Base-by-base conservation (phyloP, 1,139 yeast genomes). In the Torulaspora pretoriensis region DNA sequence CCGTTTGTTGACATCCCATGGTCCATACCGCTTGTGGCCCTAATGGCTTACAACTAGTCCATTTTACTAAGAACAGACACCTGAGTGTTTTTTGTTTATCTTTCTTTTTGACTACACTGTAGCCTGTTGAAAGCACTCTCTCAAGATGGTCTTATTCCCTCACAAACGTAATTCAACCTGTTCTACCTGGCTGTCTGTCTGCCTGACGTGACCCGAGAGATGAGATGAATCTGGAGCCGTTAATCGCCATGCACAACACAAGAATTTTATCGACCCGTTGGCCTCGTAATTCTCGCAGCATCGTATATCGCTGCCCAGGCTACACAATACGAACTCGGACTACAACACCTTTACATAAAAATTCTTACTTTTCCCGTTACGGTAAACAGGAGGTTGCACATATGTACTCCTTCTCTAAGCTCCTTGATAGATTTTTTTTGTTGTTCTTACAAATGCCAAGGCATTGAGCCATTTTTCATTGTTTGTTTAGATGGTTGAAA, bases 91-190 rank as follows among this genome's bases (percentile, higher is more conserved):
- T 32, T 19, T 35, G 38, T 35, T 35, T 25, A 35, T 35, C 22
- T 35, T 39, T 32, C 32, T 34, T 38, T 33, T 40, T 40, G 33
- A 16, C 17, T 28, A 9, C 29, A 24, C 13, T 10, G 17, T 33
- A 26, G 13, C 38, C 43, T 33, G 25, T 34, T 25, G 29, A 23
- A 19, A 30, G 31, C 12, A 17, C 35, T 24, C 16, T 23, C 14
- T 23, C 9, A n/a, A 26, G 29, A 8, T 24, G 17, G 14, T 4
- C 17, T 30, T 31, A 41, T 41, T 41, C 45, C 45, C 45, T 35
- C 45, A 41, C 19, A 12, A 22, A 29, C 27, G 19, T n/a, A 24
- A 13, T 16, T 27, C 35, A 19, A 22, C 8, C 8, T 37, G 5
- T 19, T 19, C 7, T 19, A 19, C 22, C 22, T 19, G 22, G 22